Conservation (phyloP, 1,284 basidiomycete genomes). For the Erythrobasidium hasegawianum region DNA sequence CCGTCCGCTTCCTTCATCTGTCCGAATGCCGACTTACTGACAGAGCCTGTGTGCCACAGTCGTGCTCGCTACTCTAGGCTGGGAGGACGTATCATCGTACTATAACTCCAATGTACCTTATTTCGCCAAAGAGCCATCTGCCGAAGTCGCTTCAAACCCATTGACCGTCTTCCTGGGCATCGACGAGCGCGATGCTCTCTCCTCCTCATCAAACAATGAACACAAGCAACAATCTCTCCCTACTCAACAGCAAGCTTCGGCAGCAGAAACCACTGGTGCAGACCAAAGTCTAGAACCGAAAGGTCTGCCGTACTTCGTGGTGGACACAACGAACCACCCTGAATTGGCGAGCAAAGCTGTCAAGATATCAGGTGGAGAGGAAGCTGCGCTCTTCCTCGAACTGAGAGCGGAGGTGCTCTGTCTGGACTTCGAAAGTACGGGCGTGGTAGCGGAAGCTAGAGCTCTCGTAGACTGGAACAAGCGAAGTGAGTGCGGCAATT, state of each 20-base stretch:
- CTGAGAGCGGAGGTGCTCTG: constrained; percentile 42
- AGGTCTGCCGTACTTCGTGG: constrained; percentile 71
- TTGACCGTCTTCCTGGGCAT: constrained; percentile 69
- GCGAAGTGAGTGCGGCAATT: constrained; percentile 63
- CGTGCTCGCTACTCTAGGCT: constrained; percentile 44
- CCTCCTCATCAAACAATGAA: constrained; percentile 18
- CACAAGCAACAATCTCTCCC: constrained; percentile 56
- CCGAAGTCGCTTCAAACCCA: constrained; percentile 30
- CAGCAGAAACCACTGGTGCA: constrained; percentile 44
- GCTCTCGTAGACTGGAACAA: constrained; percentile 85
- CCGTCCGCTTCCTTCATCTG: neutral
- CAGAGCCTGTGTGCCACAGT: constrained; percentile 14
- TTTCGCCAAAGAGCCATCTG: constrained; percentile 10
- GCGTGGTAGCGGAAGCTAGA: constrained; percentile 68
- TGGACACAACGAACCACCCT: constrained; percentile 63
- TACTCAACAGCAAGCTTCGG: constrained; percentile 22
- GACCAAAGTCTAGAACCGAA: constrained; percentile 59
- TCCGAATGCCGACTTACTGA: neutral
- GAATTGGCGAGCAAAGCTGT: constrained; percentile 53
- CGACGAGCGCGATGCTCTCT: constrained; percentile 58
- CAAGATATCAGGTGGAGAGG: constrained; percentile 48
- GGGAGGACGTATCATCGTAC: constrained; percentile 44
- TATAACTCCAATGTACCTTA: neutral
- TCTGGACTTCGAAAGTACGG: constrained; percentile 60
- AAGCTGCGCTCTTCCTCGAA: constrained; percentile 62